phyloP scores from a whole-genome alignment of 2,329 filamentous ascomycete species.

The Cadophora sp. region DNA sequence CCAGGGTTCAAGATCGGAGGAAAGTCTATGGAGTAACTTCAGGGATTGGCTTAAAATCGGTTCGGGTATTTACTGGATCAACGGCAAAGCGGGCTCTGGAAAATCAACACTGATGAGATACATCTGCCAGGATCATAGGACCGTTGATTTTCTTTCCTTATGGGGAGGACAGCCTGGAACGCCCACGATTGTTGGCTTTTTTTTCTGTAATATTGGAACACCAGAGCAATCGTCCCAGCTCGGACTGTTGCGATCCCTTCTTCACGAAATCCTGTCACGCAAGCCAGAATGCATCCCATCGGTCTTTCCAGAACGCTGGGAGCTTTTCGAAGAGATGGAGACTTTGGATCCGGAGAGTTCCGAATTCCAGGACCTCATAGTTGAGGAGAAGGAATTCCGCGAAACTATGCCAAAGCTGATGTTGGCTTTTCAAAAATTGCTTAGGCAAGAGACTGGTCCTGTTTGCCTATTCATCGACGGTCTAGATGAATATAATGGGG shows the following conservation, averaged over 20 bases:
- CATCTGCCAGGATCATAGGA: not conserved
- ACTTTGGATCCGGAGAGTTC: too few relatives aligned
- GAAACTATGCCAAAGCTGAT: too few relatives aligned
- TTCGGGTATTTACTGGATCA: not conserved
- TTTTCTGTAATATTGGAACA: constrained; percentile 54
- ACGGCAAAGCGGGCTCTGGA: not conserved
- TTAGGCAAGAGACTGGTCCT: not conserved
- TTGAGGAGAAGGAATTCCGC: too few relatives aligned
- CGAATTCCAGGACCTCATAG: too few relatives aligned
- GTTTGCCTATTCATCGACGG: not conserved
- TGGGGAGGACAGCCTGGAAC: not conserved
- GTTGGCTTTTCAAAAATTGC: not conserved
- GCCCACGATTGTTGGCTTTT: constrained; percentile 49
- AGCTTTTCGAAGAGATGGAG: too few relatives aligned
- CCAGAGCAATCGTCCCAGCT: constrained; percentile 25
- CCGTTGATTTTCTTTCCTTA: not conserved
- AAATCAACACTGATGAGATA: not conserved
- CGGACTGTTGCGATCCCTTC: constrained; percentile 28
- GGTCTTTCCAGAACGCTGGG: too few relatives aligned
- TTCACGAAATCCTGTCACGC: constrained; percentile 16
- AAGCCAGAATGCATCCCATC: not conserved
- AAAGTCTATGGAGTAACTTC: not conserved
- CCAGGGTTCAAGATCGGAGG: too few relatives aligned
- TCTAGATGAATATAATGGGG: not conserved
- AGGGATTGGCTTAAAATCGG: not conserved